These are phyloP conservation scores for Thymus quinquecostatus DNA, from an alignment of 257 asterid species.

Conservation along the genomic window DNA sequence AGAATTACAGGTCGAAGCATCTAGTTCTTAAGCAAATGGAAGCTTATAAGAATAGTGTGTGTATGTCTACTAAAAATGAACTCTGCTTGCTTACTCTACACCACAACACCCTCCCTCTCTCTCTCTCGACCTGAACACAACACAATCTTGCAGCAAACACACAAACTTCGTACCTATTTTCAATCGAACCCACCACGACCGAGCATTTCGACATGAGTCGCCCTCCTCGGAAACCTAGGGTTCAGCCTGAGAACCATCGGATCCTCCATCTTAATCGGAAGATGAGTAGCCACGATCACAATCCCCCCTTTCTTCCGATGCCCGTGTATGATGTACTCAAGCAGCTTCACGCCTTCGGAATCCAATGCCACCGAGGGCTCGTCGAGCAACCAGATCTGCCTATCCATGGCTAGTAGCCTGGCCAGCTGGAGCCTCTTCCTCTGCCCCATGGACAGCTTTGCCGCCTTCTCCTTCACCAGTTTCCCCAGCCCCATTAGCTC, in stretches of 20 bases:
- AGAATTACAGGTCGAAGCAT: neutral
- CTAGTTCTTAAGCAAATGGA: neutral
- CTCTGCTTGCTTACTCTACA: neutral
- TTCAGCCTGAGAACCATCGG: slow-evolving; percentile 57
- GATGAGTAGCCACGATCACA: slow-evolving; percentile 62
- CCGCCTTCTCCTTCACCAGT: slow-evolving; percentile 67
- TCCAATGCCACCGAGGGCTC: slow-evolving; percentile 93
- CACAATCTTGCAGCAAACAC: neutral
- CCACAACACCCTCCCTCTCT: neutral
- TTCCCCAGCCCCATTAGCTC: slow-evolving; percentile 90
- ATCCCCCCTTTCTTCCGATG: slow-evolving; percentile 86
- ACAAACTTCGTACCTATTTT: neutral
- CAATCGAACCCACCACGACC: slow-evolving; percentile 55
- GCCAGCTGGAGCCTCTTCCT: slow-evolving; percentile 82
- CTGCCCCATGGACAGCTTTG: slow-evolving; percentile 89
- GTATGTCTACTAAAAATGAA: neutral
- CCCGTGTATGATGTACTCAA: slow-evolving; percentile 65
- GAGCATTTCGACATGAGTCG: slow-evolving; percentile 60
- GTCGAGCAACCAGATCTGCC: slow-evolving; percentile 90
- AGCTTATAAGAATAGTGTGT: neutral
- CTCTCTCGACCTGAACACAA: neutral
- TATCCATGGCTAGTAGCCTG: slow-evolving; percentile 76
- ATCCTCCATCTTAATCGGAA: slow-evolving; percentile 62
- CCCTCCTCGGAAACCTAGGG: slow-evolving; percentile 62
- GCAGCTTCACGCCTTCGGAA: slow-evolving; percentile 69